Conservation (phyloP, 805 yeast species). For the Priceomyces haplophilus region DNA sequence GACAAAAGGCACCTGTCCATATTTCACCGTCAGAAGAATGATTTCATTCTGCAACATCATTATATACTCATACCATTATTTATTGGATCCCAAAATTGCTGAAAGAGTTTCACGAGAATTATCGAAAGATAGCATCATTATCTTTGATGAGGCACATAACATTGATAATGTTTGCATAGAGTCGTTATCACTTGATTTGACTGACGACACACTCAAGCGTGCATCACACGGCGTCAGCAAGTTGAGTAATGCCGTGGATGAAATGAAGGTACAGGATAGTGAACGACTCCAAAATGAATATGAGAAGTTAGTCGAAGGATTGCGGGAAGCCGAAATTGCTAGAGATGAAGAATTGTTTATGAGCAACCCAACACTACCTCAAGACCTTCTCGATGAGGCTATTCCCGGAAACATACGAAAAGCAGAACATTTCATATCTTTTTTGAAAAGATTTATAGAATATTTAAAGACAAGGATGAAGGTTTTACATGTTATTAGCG, state of each 20-base stretch:
- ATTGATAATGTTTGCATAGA: conserved; percentile 98
- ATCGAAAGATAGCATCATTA: conserved; percentile 88
- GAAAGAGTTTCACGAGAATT: conserved; percentile 91
- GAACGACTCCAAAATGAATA: conserved; percentile 85
- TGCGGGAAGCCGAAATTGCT: conserved; percentile 74
- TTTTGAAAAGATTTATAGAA: conserved; percentile 87
- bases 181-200: conserved; percentile 84
- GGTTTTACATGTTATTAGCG: conserved; percentile 95
- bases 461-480: conserved; percentile 96
- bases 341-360: conserved; percentile 65
- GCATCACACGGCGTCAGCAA: conserved; percentile 87
- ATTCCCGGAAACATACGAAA: conserved; percentile 96
- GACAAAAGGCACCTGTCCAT: conserved; percentile 83
- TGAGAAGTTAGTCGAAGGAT: conserved; percentile 84
- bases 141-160: conserved; percentile 98
- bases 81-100: conserved; percentile 94
- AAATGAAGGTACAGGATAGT: conserved; percentile 79
- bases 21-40: conserved; percentile 97
- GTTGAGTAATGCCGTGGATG: conserved; percentile 76
- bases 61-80: conserved; percentile 94
- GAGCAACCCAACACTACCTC: conserved; percentile 83
- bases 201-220: conserved; percentile 80
- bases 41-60: conserved; percentile 89
- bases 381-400: conserved; percentile 85
- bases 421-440: conserved; percentile 95